phyloP scores from a whole-genome alignment of 2,329 filamentous ascomycete species.

The Alternaria sp. region DNA sequence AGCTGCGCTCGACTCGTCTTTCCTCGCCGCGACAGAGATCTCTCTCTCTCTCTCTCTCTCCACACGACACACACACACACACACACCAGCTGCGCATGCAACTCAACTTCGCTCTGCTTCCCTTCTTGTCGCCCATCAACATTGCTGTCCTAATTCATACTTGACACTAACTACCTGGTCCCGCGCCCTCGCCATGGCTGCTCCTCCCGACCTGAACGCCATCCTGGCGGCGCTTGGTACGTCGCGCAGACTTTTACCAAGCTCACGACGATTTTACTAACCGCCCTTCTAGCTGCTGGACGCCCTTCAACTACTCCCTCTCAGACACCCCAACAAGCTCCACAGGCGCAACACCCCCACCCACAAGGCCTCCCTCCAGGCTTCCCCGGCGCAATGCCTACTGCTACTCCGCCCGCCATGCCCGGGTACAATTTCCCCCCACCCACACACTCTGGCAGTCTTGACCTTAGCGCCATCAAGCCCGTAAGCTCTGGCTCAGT shows the following conservation, averaged over 20 bases:
- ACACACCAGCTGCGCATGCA: slow-evolving; percentile 21
- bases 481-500: slow-evolving; percentile 82
- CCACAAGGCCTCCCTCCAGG: slow-evolving; percentile 55
- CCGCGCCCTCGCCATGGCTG: slow-evolving; percentile 42
- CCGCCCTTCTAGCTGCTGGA: slow-evolving; percentile 54
- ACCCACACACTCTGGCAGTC: slow-evolving; percentile 75
- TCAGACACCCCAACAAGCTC: slow-evolving; percentile 56
- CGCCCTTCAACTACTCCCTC: slow-evolving; percentile 57
- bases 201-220: slow-evolving; percentile 50
- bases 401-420: slow-evolving; percentile 53
- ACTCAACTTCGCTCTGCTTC: slow-evolving; percentile 9
- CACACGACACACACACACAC: slow-evolving; percentile 18
- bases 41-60: no score
- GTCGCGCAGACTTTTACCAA: slow-evolving; percentile 14
- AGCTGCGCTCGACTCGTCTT: slow-evolving; percentile 24
- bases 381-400: slow-evolving; percentile 55
- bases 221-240: slow-evolving; percentile 52
- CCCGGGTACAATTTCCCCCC: slow-evolving; percentile 66
- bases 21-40: slow-evolving; percentile 26
- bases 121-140: slow-evolving; percentile 4
- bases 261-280: slow-evolving; percentile 17
- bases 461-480: slow-evolving; percentile 82
- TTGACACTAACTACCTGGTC: slow-evolving; percentile 10
- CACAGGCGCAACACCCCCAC: slow-evolving; percentile 53
- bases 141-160: slow-evolving; percentile 1